Conservation (phyloP, 345 rosid species). For the Pistacia atlantica region DNA sequence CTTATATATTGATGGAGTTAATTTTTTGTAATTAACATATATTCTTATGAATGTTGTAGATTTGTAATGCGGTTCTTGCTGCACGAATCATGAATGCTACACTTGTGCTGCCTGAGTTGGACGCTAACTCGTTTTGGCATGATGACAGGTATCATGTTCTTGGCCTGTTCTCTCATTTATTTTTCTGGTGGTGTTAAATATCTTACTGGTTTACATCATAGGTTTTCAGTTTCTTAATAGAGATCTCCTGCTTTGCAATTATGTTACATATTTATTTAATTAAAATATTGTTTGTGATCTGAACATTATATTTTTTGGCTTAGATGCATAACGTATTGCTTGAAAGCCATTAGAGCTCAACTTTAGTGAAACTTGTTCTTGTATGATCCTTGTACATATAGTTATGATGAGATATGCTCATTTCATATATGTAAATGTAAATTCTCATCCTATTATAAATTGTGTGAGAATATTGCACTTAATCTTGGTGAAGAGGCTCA, state of each 20-base stretch:
- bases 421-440: not conserved
- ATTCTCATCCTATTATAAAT: not conserved
- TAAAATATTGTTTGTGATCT: not conserved
- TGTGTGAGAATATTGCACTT: constrained; percentile 4
- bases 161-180: not conserved
- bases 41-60: constrained; percentile 46
- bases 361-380: not conserved
- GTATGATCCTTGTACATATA: not conserved
- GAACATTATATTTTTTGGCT: not conserved
- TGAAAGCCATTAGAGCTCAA: not conserved
- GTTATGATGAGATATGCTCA: not conserved
- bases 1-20: not conserved
- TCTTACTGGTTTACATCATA: not conserved
- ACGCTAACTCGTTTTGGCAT: constrained; percentile 98
- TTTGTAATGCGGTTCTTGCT: constrained; percentile 99
- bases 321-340: not conserved
- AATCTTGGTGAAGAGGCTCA: constrained; percentile 2
- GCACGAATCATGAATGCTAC: constrained; percentile 99
- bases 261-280: not conserved
- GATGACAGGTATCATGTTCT: constrained; percentile 78
- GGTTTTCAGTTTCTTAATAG: not conserved
- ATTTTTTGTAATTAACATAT: constrained; percentile 4
- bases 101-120: constrained; percentile 94
- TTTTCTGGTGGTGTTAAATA: not conserved
- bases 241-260: not conserved